phyloP scores from a whole-genome alignment of 1,139 yeast genomes.

The Candida sanyaensis region DNA sequence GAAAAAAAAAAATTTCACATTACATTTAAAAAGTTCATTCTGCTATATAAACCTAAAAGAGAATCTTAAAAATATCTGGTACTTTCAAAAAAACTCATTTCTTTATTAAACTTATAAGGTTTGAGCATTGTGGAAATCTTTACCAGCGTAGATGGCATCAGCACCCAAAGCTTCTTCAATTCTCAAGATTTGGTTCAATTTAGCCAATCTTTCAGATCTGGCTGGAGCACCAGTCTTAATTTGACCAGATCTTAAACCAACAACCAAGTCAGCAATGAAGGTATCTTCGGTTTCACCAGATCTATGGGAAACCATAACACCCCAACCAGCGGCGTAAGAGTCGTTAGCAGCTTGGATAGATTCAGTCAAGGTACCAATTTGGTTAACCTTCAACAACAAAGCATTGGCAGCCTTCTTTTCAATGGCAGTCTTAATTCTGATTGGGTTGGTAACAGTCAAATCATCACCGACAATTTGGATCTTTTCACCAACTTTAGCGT shows the following conservation, averaged over 20 bases:
- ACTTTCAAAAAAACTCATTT: not conserved
- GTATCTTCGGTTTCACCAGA: conserved; percentile 99
- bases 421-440: conserved; percentile 89
- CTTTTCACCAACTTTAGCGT: conserved; percentile 62
- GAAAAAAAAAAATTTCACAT: not conserved
- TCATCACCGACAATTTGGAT: conserved; percentile 96
- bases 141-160: conserved; percentile 94
- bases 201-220: conserved; percentile 98
- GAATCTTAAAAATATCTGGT: not conserved
- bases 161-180: conserved; percentile 96
- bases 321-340: conserved; percentile 92
- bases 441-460: conserved; percentile 96
- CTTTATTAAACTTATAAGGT: conserved; percentile 28
- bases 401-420: conserved; percentile 93
- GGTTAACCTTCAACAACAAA: conserved; percentile 93
- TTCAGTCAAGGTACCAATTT: conserved; percentile 89
- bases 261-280: conserved; percentile 93
- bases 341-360: conserved; percentile 91
- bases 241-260: conserved; percentile 97
- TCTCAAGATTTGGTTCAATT: conserved; percentile 94
- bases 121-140: conserved; percentile 65
- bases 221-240: conserved; percentile 99
- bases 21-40: not conserved
- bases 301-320: conserved; percentile 98
- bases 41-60: not conserved